Evolutionary conservation across 1,284 basidiomycete genomes (phyloP), one percentile per base, ranked within the genome.

Genomic region (Microbotryum lychnidis-dioicae): DNA sequence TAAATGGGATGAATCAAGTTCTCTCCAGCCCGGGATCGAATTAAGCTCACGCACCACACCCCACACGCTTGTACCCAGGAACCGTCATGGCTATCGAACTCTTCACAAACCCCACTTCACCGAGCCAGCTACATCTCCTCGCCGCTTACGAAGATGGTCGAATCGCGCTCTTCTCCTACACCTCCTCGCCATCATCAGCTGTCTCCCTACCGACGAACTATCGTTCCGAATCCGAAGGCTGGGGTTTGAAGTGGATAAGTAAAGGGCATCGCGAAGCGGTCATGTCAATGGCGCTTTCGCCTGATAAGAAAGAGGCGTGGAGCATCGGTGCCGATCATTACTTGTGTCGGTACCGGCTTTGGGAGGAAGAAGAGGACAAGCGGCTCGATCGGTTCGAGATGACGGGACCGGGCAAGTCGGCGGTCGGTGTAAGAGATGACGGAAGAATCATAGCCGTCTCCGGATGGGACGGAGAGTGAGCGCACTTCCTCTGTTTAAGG

Each of bases 391-490:
- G 2, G 21, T 45, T 60, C 60, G 50, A 63, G 58, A 56, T 65
- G 1, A 42, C 65, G 9, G 62, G 57, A 27, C 55, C 63, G 5
- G 69, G 68, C 5, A 61, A 64, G 27, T 57, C 64, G 16, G 51
- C 27, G 1, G 27, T 70, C 9, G 58, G 45, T 1, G 57, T 69
- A 1, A 45, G 70, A 1, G 56, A 60, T 23, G 68, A 71, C 23
- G 66, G 63, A 1, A 60, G 59, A 18, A 49, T 72, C n/a, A 42
- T 72, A 9, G 71, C 66, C 2, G 65, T 63, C 2, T 65, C 66
- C 2, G 70, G 70, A 1, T 72, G 71, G 71, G 69, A 72, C 33
- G 69, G 70, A 25, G 47, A 54, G 71, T 71, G 46, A 48, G 70
- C 61, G 9, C 21, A 3, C 12, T 9, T 20, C 18, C 21, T 10